A percentile compares a stretch with the other conserved stretches of the same genome.
Evolutionary conservation across 2,329 filamentous ascomycete species (phyloP).

Genomic region (Monascus ruber): DNA sequence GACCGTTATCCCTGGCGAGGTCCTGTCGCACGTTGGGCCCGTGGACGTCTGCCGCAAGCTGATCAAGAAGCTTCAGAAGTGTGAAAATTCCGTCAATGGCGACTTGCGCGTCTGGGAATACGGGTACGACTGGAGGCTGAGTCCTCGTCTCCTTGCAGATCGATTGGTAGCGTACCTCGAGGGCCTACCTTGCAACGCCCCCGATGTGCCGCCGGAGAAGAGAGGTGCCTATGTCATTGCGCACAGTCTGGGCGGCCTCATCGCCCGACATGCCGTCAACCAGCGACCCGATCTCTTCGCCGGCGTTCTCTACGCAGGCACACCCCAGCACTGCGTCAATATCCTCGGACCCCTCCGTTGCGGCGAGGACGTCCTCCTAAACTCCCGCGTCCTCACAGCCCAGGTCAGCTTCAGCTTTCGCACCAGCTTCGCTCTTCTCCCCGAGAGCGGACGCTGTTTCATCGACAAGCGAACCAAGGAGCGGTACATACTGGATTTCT

Average conservation of each 20-base stretch:
- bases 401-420: constrained; percentile 88
- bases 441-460: constrained; percentile 79
- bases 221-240: constrained; percentile 71
- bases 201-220: constrained; percentile 39
- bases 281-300: constrained; percentile 72
- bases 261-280: constrained; percentile 81
- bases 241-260: constrained; percentile 74
- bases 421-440: constrained; percentile 73
- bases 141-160: constrained; percentile 62
- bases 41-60: constrained; percentile 79
- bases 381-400: constrained; percentile 78
- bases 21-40: constrained; percentile 83
- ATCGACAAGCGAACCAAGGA: constrained; percentile 71
- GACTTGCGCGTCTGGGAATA: constrained; percentile 76
- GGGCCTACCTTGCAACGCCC: constrained; percentile 61
- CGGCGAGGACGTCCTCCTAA: constrained; percentile 83
- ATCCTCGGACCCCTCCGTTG: constrained; percentile 82
- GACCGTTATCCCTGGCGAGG: constrained; percentile 72
- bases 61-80: constrained; percentile 64
- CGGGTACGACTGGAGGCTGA: constrained; percentile 89
- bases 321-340: constrained; percentile 78
- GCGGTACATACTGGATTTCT: constrained; percentile 74
- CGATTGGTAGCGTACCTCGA: constrained; percentile 65
- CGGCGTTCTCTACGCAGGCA: constrained; percentile 75
- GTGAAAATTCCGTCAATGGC: constrained; percentile 59